Evolutionary conservation across 2,329 filamentous ascomycete species (phyloP).

Genomic region (Hypoxylon sp.): DNA sequence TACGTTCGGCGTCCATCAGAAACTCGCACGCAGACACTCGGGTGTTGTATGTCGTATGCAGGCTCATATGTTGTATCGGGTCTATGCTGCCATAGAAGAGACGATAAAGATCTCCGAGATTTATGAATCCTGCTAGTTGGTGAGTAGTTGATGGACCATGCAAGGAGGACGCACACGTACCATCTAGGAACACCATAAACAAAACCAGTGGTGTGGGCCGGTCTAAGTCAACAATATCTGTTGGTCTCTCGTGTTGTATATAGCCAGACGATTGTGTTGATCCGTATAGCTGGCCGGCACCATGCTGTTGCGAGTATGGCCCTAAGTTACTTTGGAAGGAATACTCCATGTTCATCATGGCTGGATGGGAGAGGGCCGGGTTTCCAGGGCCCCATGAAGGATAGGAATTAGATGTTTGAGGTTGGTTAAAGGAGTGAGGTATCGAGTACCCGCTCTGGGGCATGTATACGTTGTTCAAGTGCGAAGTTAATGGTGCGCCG

Average conservation of each 20-base stretch:
- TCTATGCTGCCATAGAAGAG: slow-evolving; percentile 22
- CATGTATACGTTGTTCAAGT: not conserved
- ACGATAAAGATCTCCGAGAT: slow-evolving; percentile 22
- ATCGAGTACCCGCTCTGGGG: slow-evolving; percentile 2
- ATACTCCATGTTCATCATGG: not conserved
- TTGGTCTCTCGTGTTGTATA: not conserved
- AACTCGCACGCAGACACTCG: slow-evolving; percentile 15
- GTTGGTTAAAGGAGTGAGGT: not conserved
- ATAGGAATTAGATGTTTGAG: slow-evolving; percentile 1
- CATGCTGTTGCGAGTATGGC: not conserved
- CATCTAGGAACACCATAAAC: slow-evolving; percentile 35
- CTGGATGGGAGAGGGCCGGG: not conserved
- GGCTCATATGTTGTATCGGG: not conserved
- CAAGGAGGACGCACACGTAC: slow-evolving; percentile 10
- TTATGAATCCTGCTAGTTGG: slow-evolving; percentile 25
- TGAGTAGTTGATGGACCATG: slow-evolving; percentile 13
- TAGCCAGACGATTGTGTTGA: slow-evolving; percentile 4
- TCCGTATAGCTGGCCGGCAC: slow-evolving; percentile 1
- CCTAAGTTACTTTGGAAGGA: not conserved
- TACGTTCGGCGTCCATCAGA: slow-evolving; percentile 10
- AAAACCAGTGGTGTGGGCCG: slow-evolving; percentile 14
- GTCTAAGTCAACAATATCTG: not conserved
- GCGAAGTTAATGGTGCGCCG: not conserved
- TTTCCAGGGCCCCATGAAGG: not conserved
- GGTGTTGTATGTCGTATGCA: slow-evolving; percentile 14